Evolutionary conservation across 306 rosid species (phyloP).

Genomic region (Parietaria judaica): DNA sequence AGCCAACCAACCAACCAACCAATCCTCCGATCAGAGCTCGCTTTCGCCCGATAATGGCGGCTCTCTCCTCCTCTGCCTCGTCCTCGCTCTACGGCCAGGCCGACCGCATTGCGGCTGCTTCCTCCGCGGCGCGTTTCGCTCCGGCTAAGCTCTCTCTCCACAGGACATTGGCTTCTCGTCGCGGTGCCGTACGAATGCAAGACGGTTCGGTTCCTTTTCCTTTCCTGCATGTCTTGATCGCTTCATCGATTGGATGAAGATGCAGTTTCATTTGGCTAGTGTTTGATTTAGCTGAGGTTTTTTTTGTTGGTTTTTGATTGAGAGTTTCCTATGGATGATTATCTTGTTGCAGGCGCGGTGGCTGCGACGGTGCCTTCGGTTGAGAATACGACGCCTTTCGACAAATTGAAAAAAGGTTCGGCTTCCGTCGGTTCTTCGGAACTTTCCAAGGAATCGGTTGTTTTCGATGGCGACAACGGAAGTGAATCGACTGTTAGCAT

Average conservation of each 20-base stretch:
- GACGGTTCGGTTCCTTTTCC: constrained; percentile 36
- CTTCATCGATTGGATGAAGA: neutral
- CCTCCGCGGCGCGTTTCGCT: constrained; percentile 24
- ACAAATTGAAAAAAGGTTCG: constrained; percentile 37
- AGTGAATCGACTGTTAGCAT: constrained; percentile 56
- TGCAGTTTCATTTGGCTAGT: too few species aligned
- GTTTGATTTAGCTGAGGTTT: too few species aligned
- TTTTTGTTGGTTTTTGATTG: neutral
- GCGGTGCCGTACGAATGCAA: constrained; percentile 30
- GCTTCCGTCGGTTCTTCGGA: constrained; percentile 23
- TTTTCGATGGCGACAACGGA: constrained; percentile 25
- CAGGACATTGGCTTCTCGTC: constrained; percentile 28
- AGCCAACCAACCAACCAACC: neutral
- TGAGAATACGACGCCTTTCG: constrained; percentile 29
- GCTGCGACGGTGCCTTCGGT: constrained; percentile 32
- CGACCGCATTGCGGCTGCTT: constrained; percentile 22
- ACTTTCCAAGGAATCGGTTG: constrained; percentile 23
- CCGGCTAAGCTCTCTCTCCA: constrained; percentile 37
- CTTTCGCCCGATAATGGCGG: constrained; percentile 34
- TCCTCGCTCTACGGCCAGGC: constrained; percentile 15
- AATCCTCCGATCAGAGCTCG: too few species aligned
- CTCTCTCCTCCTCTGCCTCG: constrained; percentile 24
- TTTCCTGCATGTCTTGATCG: neutral
- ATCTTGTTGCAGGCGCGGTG: constrained; percentile 28
- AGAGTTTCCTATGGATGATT: neutral